Base-by-base conservation (phyloP, 192 early-diverging fungal species). In the Geranomyces michiganensis region DNA sequence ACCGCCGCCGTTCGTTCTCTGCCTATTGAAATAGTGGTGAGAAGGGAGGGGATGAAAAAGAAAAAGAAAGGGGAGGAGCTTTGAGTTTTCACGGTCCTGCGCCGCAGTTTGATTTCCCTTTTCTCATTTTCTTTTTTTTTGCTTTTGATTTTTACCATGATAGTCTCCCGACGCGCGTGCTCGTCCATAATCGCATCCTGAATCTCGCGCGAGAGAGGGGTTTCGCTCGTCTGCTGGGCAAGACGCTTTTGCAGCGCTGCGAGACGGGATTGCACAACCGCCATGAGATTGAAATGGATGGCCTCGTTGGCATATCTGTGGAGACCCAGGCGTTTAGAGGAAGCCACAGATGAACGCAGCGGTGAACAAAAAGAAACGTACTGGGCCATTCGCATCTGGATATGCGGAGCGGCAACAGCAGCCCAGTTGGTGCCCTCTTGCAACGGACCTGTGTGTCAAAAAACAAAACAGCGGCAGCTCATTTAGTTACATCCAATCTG, bases 221-320 rank as follows among this genome's bases (percentile, higher is more conserved):
- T 21, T 5, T 21, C 60, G 22, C 29, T n/a, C 10, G 10, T 62
- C 26, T 62, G 31, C 32, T 62, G 27, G 0, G n/a, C 60, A 8
- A 62, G 30, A 12, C 32, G 29, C 30, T 31, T 41, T 62, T 62
- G 60, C n/a, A 62, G 60, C 10, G 60, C 32, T 14, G 30, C 27
- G 19, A 62, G 36, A 27, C 31, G 60, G 36, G n/a, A 19, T 27
- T 63, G 22, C 27, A 67, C 33, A 9, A 73, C 44, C 19, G 72
- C 72, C 72, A 73, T 73, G 45, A 73, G 72, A 41, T 59, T 66
- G 65, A 73, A 73, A 5, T 58, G 22, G 26, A 73, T 44, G 10
- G 72, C 72, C 12, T 73, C 64, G 51, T 67, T 59, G 27, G 24
- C 72, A 45, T 73, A 73, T 21, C 59, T 71, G 61, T 17, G 51